Evolutionary conservation across 768 basidiomycete genomes (phyloP), one percentile per base, ranked within the genome.

Genomic region (Mycena indigotica): DNA sequence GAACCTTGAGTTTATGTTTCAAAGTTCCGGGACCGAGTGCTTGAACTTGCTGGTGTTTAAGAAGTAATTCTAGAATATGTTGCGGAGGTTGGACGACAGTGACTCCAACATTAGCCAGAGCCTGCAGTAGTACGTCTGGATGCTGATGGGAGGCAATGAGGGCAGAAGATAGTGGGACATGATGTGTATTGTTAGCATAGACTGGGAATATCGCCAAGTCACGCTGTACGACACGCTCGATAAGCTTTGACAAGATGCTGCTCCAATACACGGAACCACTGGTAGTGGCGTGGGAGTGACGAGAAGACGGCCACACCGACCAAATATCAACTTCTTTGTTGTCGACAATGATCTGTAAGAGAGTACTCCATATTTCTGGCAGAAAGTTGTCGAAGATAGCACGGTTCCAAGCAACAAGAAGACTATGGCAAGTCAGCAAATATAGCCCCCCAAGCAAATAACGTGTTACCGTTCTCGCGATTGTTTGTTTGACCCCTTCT

Each of bases 401-500:
- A 2, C 45, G 52, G 28, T 68, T 68, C 67, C 67, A 68, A 2
- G 58, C 32, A 1, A 68, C 65, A 5, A 68, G 60, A 15, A 66
- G 53, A 29, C 67, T 68, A 45, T 28, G 8, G 2, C 28, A 15
- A 4, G 8, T 12, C 30, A 53, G 49, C 17, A 4, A 23, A 23
- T 52, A 13, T 24, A 54, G 38, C 38, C 25, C 26, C 21, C 6
- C 23, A 12, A 35, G 10, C 23, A 8, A 28, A 24, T 45, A 46
- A 13, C n/a, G 10, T 55, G 63, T 10, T 40, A 68, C 67, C 60
- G 53, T 62, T 68, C 67, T n/a, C 64, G 57, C n/a, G 65, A 63
- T 53, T 62, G 55, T 1, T 21, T 5, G 5, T 53, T 58, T 3
- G 61, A 58, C 21, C 67, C 66, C 10, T 50, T 51, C 50, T 74